These are phyloP conservation scores for Peronospora belbahrii DNA, from an alignment of 352 stramenopile species.

Conservation along the genomic window DNA sequence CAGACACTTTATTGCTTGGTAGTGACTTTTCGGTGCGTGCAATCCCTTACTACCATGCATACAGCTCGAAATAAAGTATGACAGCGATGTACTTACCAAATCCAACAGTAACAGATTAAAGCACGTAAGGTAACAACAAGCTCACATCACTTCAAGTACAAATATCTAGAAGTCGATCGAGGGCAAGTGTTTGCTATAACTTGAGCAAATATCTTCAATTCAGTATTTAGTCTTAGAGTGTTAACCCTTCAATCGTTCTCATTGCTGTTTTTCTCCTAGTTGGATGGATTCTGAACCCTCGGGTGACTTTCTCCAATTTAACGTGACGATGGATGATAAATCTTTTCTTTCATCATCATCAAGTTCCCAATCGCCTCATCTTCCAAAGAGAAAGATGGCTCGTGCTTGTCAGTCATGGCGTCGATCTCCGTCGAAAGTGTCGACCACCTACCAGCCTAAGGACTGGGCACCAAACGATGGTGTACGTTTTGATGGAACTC, in stretches of 20 bases:
- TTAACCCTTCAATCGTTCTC: neutral
- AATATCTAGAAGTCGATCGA: too few relatives aligned
- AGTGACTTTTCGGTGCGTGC: too few relatives aligned
- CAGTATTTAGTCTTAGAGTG: neutral
- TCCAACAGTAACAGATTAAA: too few relatives aligned
- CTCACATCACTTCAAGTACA: neutral
- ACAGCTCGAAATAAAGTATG: too few relatives aligned
- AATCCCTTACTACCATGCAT: too few relatives aligned
- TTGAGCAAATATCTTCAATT: neutral
- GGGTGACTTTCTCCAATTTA: conserved; percentile 3
- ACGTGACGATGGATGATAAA: conserved; percentile 6
- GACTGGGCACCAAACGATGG: conserved; percentile 25
- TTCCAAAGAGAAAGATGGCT: neutral
- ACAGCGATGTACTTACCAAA: too few relatives aligned
- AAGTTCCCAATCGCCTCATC: neutral
- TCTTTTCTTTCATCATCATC: conserved; percentile 3
- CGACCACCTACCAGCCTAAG: conserved; percentile 20
- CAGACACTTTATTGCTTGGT: too few relatives aligned
- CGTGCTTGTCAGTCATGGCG: conserved; percentile 2
- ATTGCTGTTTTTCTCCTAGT: neutral
- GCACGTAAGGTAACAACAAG: too few relatives aligned
- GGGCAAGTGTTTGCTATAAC: too few relatives aligned
- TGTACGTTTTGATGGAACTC: conserved; percentile 16
- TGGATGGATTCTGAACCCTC: conserved; percentile 2
- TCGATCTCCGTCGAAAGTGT: conserved; percentile 12